Conservation (phyloP, 768 basidiomycete species). For the Termitomyces sp. region DNA sequence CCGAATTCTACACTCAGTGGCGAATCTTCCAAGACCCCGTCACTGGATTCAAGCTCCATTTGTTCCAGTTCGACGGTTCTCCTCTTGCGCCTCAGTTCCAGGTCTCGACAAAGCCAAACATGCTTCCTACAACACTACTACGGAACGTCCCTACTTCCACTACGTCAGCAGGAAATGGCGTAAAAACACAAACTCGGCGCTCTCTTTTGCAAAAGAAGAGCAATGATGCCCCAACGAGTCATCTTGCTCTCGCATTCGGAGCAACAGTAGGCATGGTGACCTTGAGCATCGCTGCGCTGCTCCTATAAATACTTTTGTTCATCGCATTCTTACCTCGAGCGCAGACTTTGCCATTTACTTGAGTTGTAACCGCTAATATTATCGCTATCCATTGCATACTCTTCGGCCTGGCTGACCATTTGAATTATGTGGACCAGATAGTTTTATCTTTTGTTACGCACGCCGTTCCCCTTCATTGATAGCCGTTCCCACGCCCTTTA, state of each 20-base stretch:
- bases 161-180: constrained; percentile 17
- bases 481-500: constrained; percentile 2
- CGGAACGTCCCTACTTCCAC: constrained; percentile 40
- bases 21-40: constrained; percentile 64
- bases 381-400: constrained; percentile 16
- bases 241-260: constrained; percentile 19
- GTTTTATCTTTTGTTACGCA: constrained; percentile 4
- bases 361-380: constrained; percentile 12
- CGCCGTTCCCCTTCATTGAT: constrained; percentile 1
- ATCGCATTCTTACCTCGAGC: constrained; percentile 4
- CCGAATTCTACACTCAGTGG: constrained; percentile 64
- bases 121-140: constrained; percentile 73
- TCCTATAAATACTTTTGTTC: constrained; percentile 23
- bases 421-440: constrained; percentile 14
- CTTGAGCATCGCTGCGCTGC: constrained; percentile 21
- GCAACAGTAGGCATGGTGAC: constrained; percentile 25
- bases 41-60: constrained; percentile 62
- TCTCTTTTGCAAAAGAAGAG: constrained; percentile 18
- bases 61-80: constrained; percentile 75
- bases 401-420: constrained; percentile 7
- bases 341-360: constrained; percentile 7
- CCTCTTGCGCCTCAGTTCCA: constrained; percentile 70
- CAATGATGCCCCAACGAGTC: constrained; percentile 18
- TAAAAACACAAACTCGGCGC: constrained; percentile 13
- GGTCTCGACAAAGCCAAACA: constrained; percentile 69